Conservation (phyloP, 2,329 filamentous ascomycete genomes). For the Talaromyces sp. region DNA sequence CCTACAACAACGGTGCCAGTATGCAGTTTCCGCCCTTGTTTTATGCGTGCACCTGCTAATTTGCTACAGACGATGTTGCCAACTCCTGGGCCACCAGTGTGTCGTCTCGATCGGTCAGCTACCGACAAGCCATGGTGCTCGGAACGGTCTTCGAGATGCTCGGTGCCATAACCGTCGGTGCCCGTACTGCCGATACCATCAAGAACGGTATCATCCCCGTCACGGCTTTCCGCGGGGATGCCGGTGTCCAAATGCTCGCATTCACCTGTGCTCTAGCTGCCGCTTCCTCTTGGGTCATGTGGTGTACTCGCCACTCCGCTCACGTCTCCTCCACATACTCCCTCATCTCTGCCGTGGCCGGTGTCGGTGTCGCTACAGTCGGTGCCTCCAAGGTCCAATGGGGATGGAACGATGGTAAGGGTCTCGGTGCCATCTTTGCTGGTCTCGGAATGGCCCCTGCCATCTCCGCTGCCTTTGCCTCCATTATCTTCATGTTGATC, state of each 20-base stretch:
- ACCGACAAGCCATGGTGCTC: conserved; percentile 18
- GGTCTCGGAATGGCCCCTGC: conserved; percentile 67
- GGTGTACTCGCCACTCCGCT: conserved; percentile 69
- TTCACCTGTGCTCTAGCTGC: conserved; percentile 62
- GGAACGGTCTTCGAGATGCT: conserved; percentile 18
- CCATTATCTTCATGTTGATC: conserved; percentile 69
- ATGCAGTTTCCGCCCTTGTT: conserved; percentile 35
- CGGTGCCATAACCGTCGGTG: conserved; percentile 53
- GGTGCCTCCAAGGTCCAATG: conserved; percentile 61
- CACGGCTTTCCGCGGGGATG: conserved; percentile 56
- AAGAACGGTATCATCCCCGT: conserved; percentile 71
- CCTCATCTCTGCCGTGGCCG: conserved; percentile 64
- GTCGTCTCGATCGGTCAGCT: conserved; percentile 62
- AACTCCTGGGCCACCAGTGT: conserved; percentile 80
- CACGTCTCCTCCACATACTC: conserved; percentile 68
- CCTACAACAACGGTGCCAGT: conserved; percentile 77
- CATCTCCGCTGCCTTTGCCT: conserved; percentile 62
- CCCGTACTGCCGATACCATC: conserved; percentile 68
- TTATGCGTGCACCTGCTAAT: background rate
- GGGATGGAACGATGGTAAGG: conserved; percentile 67
- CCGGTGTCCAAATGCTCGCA: conserved; percentile 65
- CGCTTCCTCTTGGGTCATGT: conserved; percentile 72
- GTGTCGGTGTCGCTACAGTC: conserved; percentile 65
- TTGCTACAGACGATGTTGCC: conserved; percentile 68
- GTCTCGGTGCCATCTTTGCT: conserved; percentile 68